Percentiles rank a stretch among this genome's conserved stretches.
These are phyloP conservation scores for Xylaria sp. DNA, from an alignment of 2,329 filamentous ascomycete species.

Conservation along the genomic window DNA sequence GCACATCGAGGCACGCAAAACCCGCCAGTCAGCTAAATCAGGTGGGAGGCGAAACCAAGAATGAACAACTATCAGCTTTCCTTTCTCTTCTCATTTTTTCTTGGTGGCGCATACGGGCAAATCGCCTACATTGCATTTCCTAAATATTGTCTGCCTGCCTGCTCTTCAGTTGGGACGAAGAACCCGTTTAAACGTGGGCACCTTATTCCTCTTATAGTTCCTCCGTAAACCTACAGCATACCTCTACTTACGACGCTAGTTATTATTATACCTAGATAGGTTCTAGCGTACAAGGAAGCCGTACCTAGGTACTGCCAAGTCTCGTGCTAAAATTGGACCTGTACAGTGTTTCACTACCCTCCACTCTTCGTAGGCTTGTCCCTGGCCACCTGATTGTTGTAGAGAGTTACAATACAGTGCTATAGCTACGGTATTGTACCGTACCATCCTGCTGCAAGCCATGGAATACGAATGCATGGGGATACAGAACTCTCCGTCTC, in stretches of 20 bases:
- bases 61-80: conserved; percentile 10
- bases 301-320: conserved; percentile 26
- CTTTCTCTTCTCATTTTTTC: background rate
- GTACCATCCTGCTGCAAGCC: background rate
- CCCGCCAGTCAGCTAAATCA: conserved; percentile 23
- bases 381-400: conserved; percentile 12
- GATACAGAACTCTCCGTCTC: background rate
- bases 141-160: conserved; percentile 1
- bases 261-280: background rate
- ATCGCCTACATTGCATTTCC: background rate
- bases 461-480: conserved; percentile 10
- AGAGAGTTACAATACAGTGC: background rate
- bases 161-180: background rate
- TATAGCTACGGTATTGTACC: background rate
- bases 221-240: background rate
- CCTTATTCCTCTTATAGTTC: conserved; percentile 14
- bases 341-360: conserved; percentile 1
- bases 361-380: background rate
- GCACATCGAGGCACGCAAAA: conserved; percentile 15
- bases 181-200: background rate
- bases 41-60: conserved; percentile 21
- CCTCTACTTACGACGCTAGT: background rate
- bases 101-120: background rate
- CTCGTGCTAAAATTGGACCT: conserved; percentile 35
- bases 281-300: background rate